phyloP scores from a whole-genome alignment of 176 grass and related monocot species.

The Carex myosuroides region DNA sequence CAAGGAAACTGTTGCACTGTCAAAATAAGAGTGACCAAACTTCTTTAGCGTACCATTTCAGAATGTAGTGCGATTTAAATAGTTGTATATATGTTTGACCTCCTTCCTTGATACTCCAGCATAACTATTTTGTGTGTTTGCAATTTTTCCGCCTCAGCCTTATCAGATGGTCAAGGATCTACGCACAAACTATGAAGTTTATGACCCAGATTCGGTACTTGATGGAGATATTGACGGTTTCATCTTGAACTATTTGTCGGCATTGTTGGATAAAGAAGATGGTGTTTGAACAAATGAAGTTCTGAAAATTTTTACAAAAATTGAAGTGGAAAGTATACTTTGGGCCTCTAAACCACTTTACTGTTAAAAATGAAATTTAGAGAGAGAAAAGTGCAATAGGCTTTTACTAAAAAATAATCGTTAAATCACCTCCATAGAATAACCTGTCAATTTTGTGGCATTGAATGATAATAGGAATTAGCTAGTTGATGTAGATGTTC shows the following conservation, averaged over 20 bases:
- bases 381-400: not conserved
- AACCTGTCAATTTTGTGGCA: not conserved
- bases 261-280: constrained; percentile 51
- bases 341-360: not conserved
- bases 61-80: not conserved
- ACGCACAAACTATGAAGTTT: constrained; percentile 89
- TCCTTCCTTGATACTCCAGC: not conserved
- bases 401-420: not conserved
- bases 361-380: not conserved
- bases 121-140: not conserved
- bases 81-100: not conserved
- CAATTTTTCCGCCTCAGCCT: constrained; percentile 43
- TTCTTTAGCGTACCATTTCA: not conserved
- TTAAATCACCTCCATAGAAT: not conserved
- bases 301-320: not conserved
- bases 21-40: not conserved
- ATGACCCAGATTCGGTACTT: constrained; percentile 80
- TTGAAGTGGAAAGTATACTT: not conserved
- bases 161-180: constrained; percentile 97
- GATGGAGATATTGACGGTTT: constrained; percentile 74
- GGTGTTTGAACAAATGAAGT: constrained; percentile 29
- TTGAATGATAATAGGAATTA: not conserved
- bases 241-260: constrained; percentile 77
- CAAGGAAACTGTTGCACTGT: not conserved
- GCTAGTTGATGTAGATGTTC: not conserved